phyloP scores from a whole-genome alignment of 805 yeast species.

The Metschnikowia lochheadii region DNA sequence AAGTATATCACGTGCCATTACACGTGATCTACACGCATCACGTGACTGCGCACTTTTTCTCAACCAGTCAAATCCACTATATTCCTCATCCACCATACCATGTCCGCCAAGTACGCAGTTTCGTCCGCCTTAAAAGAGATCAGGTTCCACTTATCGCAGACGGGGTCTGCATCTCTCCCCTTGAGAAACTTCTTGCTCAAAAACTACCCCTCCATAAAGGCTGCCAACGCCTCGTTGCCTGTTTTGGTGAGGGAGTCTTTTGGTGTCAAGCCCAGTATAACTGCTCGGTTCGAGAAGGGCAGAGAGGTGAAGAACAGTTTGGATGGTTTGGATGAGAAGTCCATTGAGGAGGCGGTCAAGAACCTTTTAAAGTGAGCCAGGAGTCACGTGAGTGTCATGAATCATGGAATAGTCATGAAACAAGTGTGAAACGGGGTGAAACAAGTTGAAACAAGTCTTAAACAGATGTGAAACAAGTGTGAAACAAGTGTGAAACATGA shows the following conservation, averaged over 20 bases:
- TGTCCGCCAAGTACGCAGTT: conserved; percentile 39
- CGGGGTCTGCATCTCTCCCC: conserved; percentile 66
- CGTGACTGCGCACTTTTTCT: conserved; percentile 11
- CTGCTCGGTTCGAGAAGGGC: conserved; percentile 48
- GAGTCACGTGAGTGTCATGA: too few relatives aligned
- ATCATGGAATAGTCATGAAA: background rate
- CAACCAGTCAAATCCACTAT: conserved; percentile 15
- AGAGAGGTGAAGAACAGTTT: conserved; percentile 34
- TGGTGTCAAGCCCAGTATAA: conserved; percentile 69
- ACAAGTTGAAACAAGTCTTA: too few relatives aligned
- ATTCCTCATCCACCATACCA: conserved; percentile 12
- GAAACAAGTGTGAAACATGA: background rate
- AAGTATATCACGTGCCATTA: background rate
- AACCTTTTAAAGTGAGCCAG: conserved; percentile 29
- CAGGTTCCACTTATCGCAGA: conserved; percentile 76
- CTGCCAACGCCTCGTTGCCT: conserved; percentile 61
- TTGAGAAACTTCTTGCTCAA: conserved; percentile 60
- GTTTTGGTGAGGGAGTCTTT: conserved; percentile 74
- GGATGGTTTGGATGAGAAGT: conserved; percentile 45
- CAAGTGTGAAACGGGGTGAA: background rate
- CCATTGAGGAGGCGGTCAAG: conserved; percentile 39
- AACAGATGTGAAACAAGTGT: background rate
- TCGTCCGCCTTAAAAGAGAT: conserved; percentile 69
- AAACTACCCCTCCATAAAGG: conserved; percentile 61
- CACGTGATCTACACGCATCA: conserved; percentile 6